Evolutionary conservation across 768 basidiomycete species (phyloP).

Genomic region (Russula compacta): DNA sequence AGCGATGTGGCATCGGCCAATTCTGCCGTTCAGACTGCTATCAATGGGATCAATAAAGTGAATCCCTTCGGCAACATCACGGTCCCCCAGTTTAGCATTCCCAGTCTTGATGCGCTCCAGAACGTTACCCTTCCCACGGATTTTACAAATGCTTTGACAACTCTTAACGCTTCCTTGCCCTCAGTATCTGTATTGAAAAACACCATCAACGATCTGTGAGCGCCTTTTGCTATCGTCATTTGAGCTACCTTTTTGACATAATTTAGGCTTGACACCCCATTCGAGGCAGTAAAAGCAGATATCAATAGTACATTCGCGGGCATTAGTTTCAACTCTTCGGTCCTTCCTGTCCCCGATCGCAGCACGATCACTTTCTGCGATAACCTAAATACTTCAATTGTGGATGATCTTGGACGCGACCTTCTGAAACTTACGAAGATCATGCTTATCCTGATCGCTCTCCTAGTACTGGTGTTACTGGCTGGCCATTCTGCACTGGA

Average conservation of each 20-base stretch:
- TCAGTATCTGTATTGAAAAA: slow-evolving; percentile 67
- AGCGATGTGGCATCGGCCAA: slow-evolving; percentile 61
- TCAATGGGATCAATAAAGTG: slow-evolving; percentile 63
- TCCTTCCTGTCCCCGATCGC: slow-evolving; percentile 68
- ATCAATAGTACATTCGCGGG: slow-evolving; percentile 79
- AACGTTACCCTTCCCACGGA: slow-evolving; percentile 74
- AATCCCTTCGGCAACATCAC: slow-evolving; percentile 64
- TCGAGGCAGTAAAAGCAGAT: slow-evolving; percentile 78
- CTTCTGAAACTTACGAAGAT: slow-evolving; percentile 76
- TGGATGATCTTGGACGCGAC: slow-evolving; percentile 77
- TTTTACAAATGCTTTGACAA: slow-evolving; percentile 62
- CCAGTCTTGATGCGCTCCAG: slow-evolving; percentile 61
- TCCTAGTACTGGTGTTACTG: slow-evolving; percentile 64
- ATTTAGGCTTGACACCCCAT: slow-evolving; percentile 70
- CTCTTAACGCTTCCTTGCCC: slow-evolving; percentile 75
- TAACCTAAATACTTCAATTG: slow-evolving; percentile 68
- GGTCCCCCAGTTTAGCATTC: slow-evolving; percentile 64
- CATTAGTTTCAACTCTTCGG: slow-evolving; percentile 61
- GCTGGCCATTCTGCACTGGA: slow-evolving; percentile 67
- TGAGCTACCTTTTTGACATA: neutral
- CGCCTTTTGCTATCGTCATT: slow-evolving; percentile 10
- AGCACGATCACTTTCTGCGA: slow-evolving; percentile 67
- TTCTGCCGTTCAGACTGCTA: slow-evolving; percentile 50
- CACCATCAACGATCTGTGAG: slow-evolving; percentile 58
- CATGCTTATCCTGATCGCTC: slow-evolving; percentile 63